Base-by-base conservation (phyloP, 2,329 filamentous ascomycete species). In the Neonectria faginata region DNA sequence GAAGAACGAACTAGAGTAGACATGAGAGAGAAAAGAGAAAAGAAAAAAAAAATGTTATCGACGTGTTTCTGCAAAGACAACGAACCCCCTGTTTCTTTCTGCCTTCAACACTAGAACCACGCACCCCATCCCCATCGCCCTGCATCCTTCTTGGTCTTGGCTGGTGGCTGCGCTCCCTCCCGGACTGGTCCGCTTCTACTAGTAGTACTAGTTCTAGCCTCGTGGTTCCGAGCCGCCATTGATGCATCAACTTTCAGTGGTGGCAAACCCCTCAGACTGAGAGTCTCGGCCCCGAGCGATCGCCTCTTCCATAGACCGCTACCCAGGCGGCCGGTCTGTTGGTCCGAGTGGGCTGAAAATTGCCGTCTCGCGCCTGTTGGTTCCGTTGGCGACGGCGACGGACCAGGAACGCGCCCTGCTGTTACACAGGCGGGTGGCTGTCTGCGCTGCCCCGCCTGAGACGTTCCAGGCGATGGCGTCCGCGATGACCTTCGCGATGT, bases 1-100 rank as follows among this genome's bases (percentile, higher is more conserved):
- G 81, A 80, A 77, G 68, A 77, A 82, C 60, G 80, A 82, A 71
- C 69, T 82, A 62, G 71, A 76, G 53, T 76, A 75, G 41, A 73
- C 62, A 65, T 45, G 29, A 29, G 29, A 29, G 25, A 25, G 5
- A 25, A 68, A n/a, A n/a, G n/a, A n/a, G n/a, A n/a, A n/a, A n/a
- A n/a, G n/a, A n/a, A n/a, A n/a, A 63, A 54, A 60, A 63, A 64
- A 67, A 71, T 59, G 63, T 65, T 62, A 67, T 52, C 55, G 52
- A 48, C 48, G 54, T 57, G 42, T 53, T 54, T 31, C 48, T 48
- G 44, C 50, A 57, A 65, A 39, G 31, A 42, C 29, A 60, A 60
- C 52, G 27, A 25, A 20, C 29, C 33, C 45, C 48, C 42, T 51
- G 36, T 27, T 45, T 31, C 39, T 22, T 20, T 10, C 39, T 20